Percentiles rank a stretch among this genome's conserved stretches.
These are phyloP conservation scores for Hypholoma fasciculare DNA, from an alignment of 768 basidiomycete genomes.

Conservation along the genomic window DNA sequence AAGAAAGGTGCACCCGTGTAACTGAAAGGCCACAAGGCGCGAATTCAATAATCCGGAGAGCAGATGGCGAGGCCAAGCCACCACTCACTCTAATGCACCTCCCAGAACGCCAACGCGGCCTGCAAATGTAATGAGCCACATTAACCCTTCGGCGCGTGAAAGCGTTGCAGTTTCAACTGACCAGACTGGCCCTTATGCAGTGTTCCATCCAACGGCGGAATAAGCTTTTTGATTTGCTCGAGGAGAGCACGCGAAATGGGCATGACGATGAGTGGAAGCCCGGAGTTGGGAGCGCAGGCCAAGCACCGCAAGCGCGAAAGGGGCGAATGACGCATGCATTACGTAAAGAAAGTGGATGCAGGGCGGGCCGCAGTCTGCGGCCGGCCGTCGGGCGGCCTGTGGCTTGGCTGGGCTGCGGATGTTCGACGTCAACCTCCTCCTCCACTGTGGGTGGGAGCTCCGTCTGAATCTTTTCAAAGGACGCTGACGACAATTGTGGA, in stretches of 20 bases:
- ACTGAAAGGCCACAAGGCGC: slow-evolving; percentile 38
- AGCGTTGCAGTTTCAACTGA: slow-evolving; percentile 26
- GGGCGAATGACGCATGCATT: slow-evolving; percentile 1
- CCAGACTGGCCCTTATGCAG: slow-evolving; percentile 96
- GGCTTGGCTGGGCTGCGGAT: too few relatives aligned
- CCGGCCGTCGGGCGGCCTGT: not conserved
- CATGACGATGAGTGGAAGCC: slow-evolving; percentile 37
- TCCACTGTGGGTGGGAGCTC: too few relatives aligned
- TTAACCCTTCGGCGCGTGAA: too few relatives aligned
- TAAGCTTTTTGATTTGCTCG: slow-evolving; percentile 76
- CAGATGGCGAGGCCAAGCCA: not conserved
- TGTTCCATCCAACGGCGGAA: slow-evolving; percentile 86
- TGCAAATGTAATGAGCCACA: slow-evolving; percentile 19
- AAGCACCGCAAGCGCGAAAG: not conserved
- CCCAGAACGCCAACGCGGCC: slow-evolving; percentile 94
- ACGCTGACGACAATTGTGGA: too few relatives aligned
- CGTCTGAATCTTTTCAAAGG: too few relatives aligned
- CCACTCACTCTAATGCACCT: slow-evolving; percentile 85
- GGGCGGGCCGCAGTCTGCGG: not conserved
- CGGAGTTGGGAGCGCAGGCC: not conserved
- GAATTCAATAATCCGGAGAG: too few relatives aligned
- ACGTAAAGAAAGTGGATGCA: not conserved
- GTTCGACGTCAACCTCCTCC: too few relatives aligned
- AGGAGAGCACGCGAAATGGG: slow-evolving; percentile 60
- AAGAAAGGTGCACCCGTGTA: slow-evolving; percentile 98